Conservation (phyloP, 257 asterid species). For the Solanum piurae region DNA sequence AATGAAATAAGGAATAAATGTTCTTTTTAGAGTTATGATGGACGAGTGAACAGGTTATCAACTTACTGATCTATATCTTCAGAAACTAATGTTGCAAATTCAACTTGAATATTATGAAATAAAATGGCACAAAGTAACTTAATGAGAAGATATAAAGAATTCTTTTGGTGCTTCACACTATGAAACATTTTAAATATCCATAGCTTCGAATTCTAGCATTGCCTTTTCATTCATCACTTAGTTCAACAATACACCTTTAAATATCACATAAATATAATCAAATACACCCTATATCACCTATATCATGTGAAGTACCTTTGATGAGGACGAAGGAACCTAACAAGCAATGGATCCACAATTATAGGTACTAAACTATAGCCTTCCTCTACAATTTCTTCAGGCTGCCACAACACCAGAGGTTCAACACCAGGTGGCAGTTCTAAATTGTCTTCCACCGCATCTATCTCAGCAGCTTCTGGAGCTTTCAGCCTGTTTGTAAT, state of each 20-base stretch:
- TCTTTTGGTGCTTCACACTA: background rate
- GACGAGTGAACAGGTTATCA: background rate
- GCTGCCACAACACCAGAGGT: slow-evolving; percentile 84
- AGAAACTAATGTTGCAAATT: background rate
- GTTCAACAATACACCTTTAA: background rate
- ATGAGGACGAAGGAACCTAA: slow-evolving; percentile 89
- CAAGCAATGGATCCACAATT: slow-evolving; percentile 74
- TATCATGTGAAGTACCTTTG: slow-evolving; percentile 49
- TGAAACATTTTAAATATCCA: background rate
- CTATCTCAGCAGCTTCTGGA: slow-evolving; percentile 30
- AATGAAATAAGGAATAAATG: background rate
- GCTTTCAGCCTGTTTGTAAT: slow-evolving; percentile 45
- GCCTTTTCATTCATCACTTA: background rate
- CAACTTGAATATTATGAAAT: background rate
- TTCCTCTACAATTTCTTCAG: slow-evolving; percentile 39
- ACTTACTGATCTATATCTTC: background rate
- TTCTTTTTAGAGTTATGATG: background rate
- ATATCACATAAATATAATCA: background rate
- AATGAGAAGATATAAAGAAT: background rate
- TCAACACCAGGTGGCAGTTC: slow-evolving; percentile 77
- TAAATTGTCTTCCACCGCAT: slow-evolving; percentile 34
- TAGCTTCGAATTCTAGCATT: background rate
- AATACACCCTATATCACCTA: background rate
- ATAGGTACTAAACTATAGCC: slow-evolving; percentile 27
- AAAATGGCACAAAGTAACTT: background rate